These are phyloP conservation scores for Eucalyptus brandiana DNA, from an alignment of 345 rosid species.

Conservation along the genomic window DNA sequence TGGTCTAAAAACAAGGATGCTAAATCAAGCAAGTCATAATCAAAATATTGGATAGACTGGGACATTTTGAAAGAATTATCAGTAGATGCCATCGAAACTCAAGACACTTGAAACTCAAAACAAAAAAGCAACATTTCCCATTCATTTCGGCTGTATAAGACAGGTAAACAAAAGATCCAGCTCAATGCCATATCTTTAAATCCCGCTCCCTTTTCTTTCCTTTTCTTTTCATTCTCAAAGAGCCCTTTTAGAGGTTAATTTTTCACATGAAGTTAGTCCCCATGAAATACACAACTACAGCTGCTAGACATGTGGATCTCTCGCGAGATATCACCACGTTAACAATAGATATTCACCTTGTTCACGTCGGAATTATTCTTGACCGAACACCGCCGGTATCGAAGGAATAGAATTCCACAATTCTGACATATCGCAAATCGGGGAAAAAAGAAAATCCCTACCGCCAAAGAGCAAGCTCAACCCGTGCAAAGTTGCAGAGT, in stretches of 20 bases:
- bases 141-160: neutral
- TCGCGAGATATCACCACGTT: neutral
- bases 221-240: neutral
- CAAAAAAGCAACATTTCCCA: neutral
- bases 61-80: neutral
- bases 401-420: neutral
- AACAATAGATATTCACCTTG: neutral
- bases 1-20: neutral
- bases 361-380: neutral
- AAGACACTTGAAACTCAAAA: neutral
- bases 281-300: neutral
- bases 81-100: neutral
- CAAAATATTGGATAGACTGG: neutral
- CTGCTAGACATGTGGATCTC: neutral
- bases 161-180: neutral
- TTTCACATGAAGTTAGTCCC: neutral
- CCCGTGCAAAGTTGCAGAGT: neutral
- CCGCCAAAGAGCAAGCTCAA: neutral
- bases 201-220: neutral
- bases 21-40: neutral
- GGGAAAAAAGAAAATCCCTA: neutral
- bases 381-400: neutral
- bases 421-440: neutral
- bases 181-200: neutral
- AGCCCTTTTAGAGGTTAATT: neutral